A percentile compares a stretch with the other conserved stretches of the same genome.
Conservation (phyloP, 2,329 filamentous ascomycete genomes). For the Sclerotinia sclerotiorum region DNA sequence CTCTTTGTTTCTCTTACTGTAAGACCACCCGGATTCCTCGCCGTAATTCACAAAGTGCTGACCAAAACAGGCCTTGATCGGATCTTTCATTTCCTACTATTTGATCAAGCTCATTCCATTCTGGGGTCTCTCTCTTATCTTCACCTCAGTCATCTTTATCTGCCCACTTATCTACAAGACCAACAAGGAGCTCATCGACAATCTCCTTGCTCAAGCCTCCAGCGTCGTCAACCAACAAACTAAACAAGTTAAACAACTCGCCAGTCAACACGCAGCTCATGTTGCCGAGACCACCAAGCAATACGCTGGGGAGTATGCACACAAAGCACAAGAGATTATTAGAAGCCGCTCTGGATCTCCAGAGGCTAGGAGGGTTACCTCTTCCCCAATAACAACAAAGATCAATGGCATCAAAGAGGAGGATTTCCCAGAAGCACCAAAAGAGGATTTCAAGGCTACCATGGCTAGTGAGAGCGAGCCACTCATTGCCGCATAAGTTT, state of each 20-base stretch:
- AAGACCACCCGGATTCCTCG: constrained; percentile 41
- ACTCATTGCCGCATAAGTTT: constrained; percentile 35
- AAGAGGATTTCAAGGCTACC: constrained; percentile 38
- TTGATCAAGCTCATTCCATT: constrained; percentile 68
- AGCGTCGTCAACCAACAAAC: constrained; percentile 63
- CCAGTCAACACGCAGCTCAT: constrained; percentile 63
- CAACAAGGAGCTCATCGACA: constrained; percentile 70
- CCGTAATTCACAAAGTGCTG: constrained; percentile 20
- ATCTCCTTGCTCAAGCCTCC: constrained; percentile 57
- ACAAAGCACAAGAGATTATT: constrained; percentile 65
- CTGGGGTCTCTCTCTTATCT: constrained; percentile 65
- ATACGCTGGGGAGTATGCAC: constrained; percentile 66
- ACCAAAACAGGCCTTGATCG: constrained; percentile 53
- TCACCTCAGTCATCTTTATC: constrained; percentile 60
- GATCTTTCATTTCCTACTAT: constrained; percentile 65
- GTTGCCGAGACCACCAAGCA: constrained; percentile 65
- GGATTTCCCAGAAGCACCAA: constrained; percentile 39
- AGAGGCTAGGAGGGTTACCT: constrained; percentile 26
- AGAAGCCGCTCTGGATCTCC: constrained; percentile 42
- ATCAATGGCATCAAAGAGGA: constrained; percentile 30
- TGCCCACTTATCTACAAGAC: constrained; percentile 62
- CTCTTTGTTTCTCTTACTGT: constrained; percentile 59
- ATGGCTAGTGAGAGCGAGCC: constrained; percentile 32
- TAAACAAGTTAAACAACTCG: constrained; percentile 59
- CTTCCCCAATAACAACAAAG: constrained; percentile 29